A percentile compares a stretch with the other conserved stretches of the same genome.
phyloP scores from a whole-genome alignment of 2,329 filamentous ascomycete species.

The Penicillium sp. region DNA sequence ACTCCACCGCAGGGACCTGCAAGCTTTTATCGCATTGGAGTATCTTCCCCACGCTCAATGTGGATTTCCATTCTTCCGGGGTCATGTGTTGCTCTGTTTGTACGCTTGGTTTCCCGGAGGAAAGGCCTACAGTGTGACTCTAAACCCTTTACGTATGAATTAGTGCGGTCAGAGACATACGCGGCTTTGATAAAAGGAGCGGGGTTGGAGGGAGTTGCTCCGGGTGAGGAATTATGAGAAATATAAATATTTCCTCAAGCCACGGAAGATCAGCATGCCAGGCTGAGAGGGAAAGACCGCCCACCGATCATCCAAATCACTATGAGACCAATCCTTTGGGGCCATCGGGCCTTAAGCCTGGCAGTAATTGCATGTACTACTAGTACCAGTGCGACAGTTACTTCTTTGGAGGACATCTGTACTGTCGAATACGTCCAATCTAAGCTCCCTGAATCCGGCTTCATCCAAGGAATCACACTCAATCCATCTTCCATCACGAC shows the following conservation, averaged over 20 bases:
- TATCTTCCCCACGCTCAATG: slow-evolving; percentile 1
- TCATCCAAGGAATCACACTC: slow-evolving; percentile 42
- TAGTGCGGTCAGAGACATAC: neutral
- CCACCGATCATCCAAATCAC: neutral
- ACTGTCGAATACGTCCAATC: slow-evolving; percentile 43
- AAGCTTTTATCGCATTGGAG: neutral
- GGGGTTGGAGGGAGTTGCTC: neutral
- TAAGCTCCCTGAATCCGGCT: slow-evolving; percentile 42
- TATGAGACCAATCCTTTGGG: neutral
- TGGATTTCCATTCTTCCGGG: slow-evolving; percentile 4
- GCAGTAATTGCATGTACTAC: slow-evolving; percentile 1
- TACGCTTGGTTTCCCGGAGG: neutral
- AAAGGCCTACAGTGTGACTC: neutral
- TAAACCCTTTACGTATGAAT: neutral
- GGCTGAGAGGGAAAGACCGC: neutral
- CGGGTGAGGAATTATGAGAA: neutral
- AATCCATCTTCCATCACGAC: slow-evolving; percentile 42
- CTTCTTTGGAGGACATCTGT: slow-evolving; percentile 42
- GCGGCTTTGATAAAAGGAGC: neutral
- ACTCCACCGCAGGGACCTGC: neutral
- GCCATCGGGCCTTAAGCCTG: neutral
- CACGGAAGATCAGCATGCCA: neutral
- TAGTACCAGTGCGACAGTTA: neutral
- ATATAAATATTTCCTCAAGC: neutral
- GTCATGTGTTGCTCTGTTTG: neutral